phyloP scores from a whole-genome alignment of 106 monocot species.

The Dioscorea dumetorum region DNA sequence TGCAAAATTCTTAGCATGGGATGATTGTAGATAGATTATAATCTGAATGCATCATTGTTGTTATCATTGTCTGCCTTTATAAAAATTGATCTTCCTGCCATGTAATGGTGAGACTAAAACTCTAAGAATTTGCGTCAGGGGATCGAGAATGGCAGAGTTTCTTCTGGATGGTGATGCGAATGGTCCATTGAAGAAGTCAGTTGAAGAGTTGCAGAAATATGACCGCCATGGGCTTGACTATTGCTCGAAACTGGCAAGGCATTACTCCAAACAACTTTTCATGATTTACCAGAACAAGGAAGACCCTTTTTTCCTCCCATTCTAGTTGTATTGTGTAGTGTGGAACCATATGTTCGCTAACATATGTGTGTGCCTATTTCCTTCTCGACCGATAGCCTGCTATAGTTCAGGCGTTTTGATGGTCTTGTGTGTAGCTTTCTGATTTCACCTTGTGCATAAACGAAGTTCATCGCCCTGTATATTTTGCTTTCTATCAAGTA shows the following conservation, averaged over 20 bases:
- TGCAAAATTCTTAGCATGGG: too few species aligned
- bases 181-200: slow-evolving; percentile 1
- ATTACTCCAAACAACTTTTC: slow-evolving; percentile 5
- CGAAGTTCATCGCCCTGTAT: too few species aligned
- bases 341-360: not conserved
- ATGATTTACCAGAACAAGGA: slow-evolving; percentile 1
- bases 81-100: too few species aligned
- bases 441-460: too few species aligned
- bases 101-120: too few species aligned
- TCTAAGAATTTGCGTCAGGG: slow-evolving; percentile 3
- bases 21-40: too few species aligned
- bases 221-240: slow-evolving; percentile 1
- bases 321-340: not conserved
- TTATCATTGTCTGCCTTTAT: too few species aligned
- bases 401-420: not conserved
- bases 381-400: too few species aligned
- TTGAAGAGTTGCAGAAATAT: slow-evolving; percentile 1
- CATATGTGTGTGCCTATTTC: too few species aligned
- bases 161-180: slow-evolving; percentile 5
- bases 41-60: too few species aligned
- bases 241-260: not conserved
- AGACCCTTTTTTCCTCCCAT: not conserved
- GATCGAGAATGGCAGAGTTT: slow-evolving; percentile 7
- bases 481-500: too few species aligned
- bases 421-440: not conserved